These are phyloP conservation scores for Dendrobium officinale DNA, from an alignment of 106 monocot species.

Conservation along the genomic window DNA sequence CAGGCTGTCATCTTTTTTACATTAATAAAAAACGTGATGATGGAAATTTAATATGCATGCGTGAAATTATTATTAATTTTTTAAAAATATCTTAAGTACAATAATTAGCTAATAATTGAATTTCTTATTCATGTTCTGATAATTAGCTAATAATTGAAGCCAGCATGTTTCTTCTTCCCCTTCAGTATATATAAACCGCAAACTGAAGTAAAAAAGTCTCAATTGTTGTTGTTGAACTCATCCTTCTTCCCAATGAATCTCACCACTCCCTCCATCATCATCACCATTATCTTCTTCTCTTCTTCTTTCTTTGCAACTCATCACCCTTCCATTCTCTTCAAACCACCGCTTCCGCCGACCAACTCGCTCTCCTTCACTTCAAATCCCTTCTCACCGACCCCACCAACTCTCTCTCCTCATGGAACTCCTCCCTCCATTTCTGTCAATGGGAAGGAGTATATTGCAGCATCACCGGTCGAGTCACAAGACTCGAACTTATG, in stretches of 20 bases:
- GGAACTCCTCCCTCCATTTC: slow-evolving; percentile 19
- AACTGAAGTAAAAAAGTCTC: neutral
- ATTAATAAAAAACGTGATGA: too few species aligned
- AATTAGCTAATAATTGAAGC: too few species aligned
- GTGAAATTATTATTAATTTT: too few species aligned
- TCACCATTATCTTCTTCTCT: neutral
- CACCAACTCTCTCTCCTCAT: slow-evolving; percentile 7
- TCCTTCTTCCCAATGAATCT: neutral
- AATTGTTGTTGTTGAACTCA: neutral
- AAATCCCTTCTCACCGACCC: slow-evolving; percentile 23
- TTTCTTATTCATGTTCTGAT: too few species aligned
- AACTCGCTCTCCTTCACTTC: slow-evolving; percentile 27
- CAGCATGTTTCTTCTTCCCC: too few species aligned
- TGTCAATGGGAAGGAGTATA: slow-evolving; percentile 45
- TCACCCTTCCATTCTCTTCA: neutral
- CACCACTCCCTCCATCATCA: neutral
- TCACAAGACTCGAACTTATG: slow-evolving; percentile 13
- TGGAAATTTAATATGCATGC: too few species aligned
- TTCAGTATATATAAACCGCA: too few species aligned
- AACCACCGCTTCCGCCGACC: slow-evolving; percentile 2
- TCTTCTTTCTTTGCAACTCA: neutral
- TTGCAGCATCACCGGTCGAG: slow-evolving; percentile 16
- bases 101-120: too few species aligned
- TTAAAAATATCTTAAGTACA: too few species aligned
- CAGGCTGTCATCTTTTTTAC: too few species aligned